Evolutionary conservation across 1,284 basidiomycete genomes (phyloP).

Genomic region (Ustilago crameri): DNA sequence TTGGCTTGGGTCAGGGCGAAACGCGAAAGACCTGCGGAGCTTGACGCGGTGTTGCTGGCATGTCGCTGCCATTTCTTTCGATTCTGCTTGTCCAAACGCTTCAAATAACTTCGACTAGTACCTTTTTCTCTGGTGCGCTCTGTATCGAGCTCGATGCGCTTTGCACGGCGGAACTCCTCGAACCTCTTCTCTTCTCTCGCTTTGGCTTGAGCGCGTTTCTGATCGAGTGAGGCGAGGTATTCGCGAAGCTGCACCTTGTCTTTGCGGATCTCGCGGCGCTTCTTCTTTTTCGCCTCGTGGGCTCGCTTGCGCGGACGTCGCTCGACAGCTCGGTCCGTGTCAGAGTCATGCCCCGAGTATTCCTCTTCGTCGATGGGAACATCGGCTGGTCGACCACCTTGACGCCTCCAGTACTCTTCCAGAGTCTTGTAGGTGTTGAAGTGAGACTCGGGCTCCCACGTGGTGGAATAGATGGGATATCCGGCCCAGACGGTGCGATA

Average conservation of each 20-base stretch:
- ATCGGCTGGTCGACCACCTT: constrained; percentile 35
- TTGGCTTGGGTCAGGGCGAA: constrained; percentile 7
- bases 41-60: not conserved
- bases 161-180: constrained; percentile 15
- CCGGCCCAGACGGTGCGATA: constrained; percentile 40
- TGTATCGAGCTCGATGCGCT: constrained; percentile 15
- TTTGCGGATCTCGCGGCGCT: constrained; percentile 25
- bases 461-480: constrained; percentile 37
- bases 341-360: constrained; percentile 25
- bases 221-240: constrained; percentile 22
- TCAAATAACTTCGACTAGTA: constrained; percentile 19
- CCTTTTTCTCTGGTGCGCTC: constrained; percentile 27
- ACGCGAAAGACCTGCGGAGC: constrained; percentile 19
- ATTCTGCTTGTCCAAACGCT: constrained; percentile 18
- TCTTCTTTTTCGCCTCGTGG: constrained; percentile 35
- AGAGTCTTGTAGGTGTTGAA: constrained; percentile 27
- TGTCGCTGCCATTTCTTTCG: constrained; percentile 20
- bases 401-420: constrained; percentile 36
- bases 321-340: constrained; percentile 32
- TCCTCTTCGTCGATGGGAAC: constrained; percentile 3
- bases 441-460: constrained; percentile 37
- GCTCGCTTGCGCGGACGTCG: constrained; percentile 35
- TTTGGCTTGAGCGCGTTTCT: constrained; percentile 5
- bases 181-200: constrained; percentile 14
- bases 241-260: constrained; percentile 27